Base-by-base conservation (phyloP, 2,329 filamentous ascomycete species). In the Sporothrix dimorphospora region DNA sequence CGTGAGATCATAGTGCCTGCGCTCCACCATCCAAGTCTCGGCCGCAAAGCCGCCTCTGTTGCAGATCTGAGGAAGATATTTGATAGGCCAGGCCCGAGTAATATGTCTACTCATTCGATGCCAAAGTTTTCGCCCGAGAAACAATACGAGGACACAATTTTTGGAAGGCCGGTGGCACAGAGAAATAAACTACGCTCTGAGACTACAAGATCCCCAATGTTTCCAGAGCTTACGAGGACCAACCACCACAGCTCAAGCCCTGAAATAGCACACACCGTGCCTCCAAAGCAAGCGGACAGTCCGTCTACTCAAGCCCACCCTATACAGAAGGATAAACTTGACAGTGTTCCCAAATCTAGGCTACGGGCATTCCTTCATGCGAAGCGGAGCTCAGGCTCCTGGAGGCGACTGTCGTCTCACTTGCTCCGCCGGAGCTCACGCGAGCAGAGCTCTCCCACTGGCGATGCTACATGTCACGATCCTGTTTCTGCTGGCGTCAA, bases 61-160 rank as follows among this genome's bases (percentile, higher is more conserved):
- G 71, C 66, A 0, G 57, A 69, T 9, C 24, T 72, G 55, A 47
- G 71, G 11, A 72, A 38, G 19, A 21, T 72, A 19, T 72, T 72
- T 69, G 71, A 72, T 12, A 14, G 38, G 9, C 51, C 51, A 1
- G 51, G 40, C 7, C 68, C 61, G 24, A 53, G 14, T 27, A 24
- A 55, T 2, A 49, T 66, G 8, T 49, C 27, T 1, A 49, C 59
- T 19, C 16, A 51, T 21, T 67, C 59, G 4, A 27, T 55, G 47
- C 40, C 49, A 12, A 65, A 55, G 8, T 34, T 55, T 11, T n/a
- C 66, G 4, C 66, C 66, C 4, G 30, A 8, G 4, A 69, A 57
- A 57, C 63, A 72, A 12, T 51, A 21, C 5, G 45, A 53, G 12
- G 19, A 30, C 24, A 67, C 34, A 5, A 30, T 8, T n/a, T 12